Conservation (phyloP, 2,329 filamentous ascomycete genomes). For the Xylaria sp. region DNA sequence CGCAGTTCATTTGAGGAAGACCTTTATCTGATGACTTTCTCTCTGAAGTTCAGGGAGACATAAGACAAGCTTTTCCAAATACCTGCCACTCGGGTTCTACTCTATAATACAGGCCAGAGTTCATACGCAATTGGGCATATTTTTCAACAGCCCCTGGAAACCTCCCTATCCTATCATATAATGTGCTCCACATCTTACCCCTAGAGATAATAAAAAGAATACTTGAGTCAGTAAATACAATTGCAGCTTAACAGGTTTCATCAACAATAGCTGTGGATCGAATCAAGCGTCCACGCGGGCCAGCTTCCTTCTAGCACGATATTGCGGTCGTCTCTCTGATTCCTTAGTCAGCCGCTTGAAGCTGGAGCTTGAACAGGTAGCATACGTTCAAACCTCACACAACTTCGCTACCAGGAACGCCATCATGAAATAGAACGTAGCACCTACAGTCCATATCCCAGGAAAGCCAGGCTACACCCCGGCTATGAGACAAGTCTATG, state of each 20-base stretch:
- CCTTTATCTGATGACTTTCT: background rate
- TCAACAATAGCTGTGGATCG: too few species aligned
- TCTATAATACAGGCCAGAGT: background rate
- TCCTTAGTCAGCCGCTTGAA: too few species aligned
- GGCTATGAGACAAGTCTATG: conserved; percentile 3
- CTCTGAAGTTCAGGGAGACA: background rate
- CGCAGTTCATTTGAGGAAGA: background rate
- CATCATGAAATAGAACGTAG: too few species aligned
- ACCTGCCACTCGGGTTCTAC: background rate
- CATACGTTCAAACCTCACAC: background rate
- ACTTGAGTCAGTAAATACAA: too few species aligned
- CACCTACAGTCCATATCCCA: too few species aligned
- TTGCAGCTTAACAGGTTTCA: too few species aligned
- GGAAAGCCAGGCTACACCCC: background rate
- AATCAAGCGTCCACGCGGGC: too few species aligned
- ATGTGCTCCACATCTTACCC: background rate
- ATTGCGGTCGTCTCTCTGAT: too few species aligned
- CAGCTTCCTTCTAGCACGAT: background rate
- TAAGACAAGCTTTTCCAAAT: background rate
- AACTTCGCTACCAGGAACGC: too few species aligned
- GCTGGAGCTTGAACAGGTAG: too few species aligned
- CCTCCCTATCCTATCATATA: too few species aligned
- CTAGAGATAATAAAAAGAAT: background rate
- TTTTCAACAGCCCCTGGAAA: background rate
- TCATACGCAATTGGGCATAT: background rate